Base-by-base conservation (phyloP, 768 basidiomycete genomes). In the Psilocybe azurescens region DNA sequence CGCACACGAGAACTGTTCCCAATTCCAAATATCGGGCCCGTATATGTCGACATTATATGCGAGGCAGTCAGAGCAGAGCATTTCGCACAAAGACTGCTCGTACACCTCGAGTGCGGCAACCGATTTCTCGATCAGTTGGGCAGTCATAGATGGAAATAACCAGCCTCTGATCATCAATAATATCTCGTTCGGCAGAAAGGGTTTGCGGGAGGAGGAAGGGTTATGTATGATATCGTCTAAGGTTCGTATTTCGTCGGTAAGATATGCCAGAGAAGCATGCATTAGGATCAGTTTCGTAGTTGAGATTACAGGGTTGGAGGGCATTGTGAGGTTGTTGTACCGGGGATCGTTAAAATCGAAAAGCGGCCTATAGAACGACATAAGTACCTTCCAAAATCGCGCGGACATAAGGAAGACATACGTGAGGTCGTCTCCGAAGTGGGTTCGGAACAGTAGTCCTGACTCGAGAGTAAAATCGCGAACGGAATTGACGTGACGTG, bases 1-100 rank as follows among this genome's bases (percentile, higher is more conserved):
- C n/a, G 74, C 73, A 67, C 86, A 87, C 14, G 81, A 78, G 56
- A 84, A 81, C 58, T 83, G 79, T 48, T 82, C 81, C 85, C 85
- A 87, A 49, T 81, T 77, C 69, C 81, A 84, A 8, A 85, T 74
- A 61, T 82, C 79, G 32, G 75, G 74, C 1, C 85, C 85, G 63
- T 80, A 86, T 28, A 87, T 82, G 60, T 85, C 82, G 20, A 81
- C 70, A 67, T 86, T 80, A 68, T 83, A 86, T 18, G 79, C 74
- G 64, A 77, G 73, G 70, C 83, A 85, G 59, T 85, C 80, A 36
- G 78, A 67, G 67, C 83, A 85, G 63, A 86, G 78, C 38, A 80
- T 70, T 29, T 72, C 69, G 55, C 77, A 74, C 29, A 82, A 69
- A 16, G 75, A 75, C 20, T 66, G 61, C 63, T 83, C 81, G 65